Evolutionary conservation across 352 stramenopile genomes (phyloP).

Genomic region (Pythium dissimile): DNA sequence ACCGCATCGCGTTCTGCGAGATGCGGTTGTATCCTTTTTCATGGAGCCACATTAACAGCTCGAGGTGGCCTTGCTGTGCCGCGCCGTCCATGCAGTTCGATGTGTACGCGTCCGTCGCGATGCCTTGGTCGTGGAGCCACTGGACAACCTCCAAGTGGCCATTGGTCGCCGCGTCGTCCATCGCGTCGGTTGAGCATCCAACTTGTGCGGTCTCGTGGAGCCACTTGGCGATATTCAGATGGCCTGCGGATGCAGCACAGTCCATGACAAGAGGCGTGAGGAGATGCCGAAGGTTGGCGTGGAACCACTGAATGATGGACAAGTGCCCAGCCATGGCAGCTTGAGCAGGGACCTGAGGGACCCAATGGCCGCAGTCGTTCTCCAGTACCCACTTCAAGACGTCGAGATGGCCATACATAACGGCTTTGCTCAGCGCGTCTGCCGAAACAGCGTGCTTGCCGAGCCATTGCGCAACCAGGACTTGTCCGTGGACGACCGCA

Average conservation of each 20-base stretch:
- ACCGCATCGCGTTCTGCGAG: not conserved
- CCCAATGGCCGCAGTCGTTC: slow-evolving; percentile 12
- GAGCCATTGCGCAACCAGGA: slow-evolving; percentile 10
- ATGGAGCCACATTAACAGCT: slow-evolving; percentile 4
- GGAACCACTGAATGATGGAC: slow-evolving; percentile 3
- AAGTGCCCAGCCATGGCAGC: not conserved
- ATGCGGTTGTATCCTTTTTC: slow-evolving; percentile 2
- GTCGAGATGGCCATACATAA: slow-evolving; percentile 4
- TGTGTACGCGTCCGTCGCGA: not conserved
- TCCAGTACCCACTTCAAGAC: slow-evolving; percentile 15
- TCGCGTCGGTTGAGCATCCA: not conserved
- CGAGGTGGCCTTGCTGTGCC: not conserved
- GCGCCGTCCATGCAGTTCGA: slow-evolving; percentile 3
- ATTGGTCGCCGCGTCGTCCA: slow-evolving; percentile 7
- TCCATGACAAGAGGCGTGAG: not conserved
- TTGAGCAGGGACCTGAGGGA: not conserved
- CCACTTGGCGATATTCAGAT: slow-evolving; percentile 8
- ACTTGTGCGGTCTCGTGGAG: not conserved
- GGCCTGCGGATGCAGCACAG: not conserved
- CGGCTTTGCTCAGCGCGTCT: slow-evolving; percentile 4
- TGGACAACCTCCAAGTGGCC: slow-evolving; percentile 6
- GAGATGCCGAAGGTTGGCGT: not conserved
- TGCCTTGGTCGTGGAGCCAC: slow-evolving; percentile 9
- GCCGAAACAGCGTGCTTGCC: not conserved
- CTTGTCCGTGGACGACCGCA: slow-evolving; percentile 4